phyloP scores from a whole-genome alignment of 2,329 filamentous ascomycete species.

The Trichoderma sp. region DNA sequence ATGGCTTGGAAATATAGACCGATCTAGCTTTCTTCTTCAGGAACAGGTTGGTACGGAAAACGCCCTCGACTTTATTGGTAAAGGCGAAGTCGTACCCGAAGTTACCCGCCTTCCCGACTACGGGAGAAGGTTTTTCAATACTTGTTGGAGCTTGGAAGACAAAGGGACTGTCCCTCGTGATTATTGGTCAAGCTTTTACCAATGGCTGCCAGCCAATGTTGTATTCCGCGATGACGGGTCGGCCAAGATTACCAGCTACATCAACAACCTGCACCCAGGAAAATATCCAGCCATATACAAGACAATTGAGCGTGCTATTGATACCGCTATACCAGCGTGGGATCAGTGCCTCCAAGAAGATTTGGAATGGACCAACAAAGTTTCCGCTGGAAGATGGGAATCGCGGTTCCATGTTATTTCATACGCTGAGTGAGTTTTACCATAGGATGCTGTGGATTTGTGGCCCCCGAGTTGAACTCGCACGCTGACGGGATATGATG shows the following conservation, averaged over 20 bases:
- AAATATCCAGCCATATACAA: constrained; percentile 29
- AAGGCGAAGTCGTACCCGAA: constrained; percentile 21
- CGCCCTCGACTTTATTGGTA: constrained; percentile 29
- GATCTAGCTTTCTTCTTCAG: constrained; percentile 18
- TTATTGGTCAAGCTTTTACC: constrained; percentile 27
- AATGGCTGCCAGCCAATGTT: constrained; percentile 28
- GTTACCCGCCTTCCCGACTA: background rate
- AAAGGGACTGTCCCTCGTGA: background rate
- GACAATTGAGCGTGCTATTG: constrained; percentile 35
- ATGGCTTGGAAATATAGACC: background rate
- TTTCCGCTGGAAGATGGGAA: background rate
- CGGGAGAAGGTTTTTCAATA: background rate
- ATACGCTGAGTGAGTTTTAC: background rate
- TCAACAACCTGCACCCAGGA: constrained; percentile 44
- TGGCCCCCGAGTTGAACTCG: rapidly evolving
- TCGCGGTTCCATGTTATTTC: constrained; percentile 4
- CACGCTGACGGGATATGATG: background rate
- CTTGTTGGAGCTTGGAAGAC: background rate
- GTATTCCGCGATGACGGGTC: constrained; percentile 38
- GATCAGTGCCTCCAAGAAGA: constrained; percentile 39
- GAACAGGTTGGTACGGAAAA: constrained; percentile 26
- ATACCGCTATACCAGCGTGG: constrained; percentile 39
- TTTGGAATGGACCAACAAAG: background rate
- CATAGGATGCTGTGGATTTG: background rate
- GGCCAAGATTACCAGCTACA: constrained; percentile 39